Evolutionary conservation across 2,329 filamentous ascomycete species (phyloP).

Genomic region (Cordyceps tenuipes): DNA sequence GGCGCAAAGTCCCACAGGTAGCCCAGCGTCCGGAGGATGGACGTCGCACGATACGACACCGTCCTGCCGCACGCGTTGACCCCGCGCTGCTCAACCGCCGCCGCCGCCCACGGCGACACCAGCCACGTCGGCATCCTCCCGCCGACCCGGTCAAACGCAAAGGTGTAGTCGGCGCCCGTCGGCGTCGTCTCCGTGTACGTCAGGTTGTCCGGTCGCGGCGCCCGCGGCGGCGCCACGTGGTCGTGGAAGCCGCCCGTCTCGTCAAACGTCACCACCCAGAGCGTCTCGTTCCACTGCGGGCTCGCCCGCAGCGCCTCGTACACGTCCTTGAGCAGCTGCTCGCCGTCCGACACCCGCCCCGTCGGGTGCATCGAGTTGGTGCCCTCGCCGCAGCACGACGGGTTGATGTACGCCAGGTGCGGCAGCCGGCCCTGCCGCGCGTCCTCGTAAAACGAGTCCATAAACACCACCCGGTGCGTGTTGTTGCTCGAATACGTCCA

Average conservation of each 20-base stretch:
- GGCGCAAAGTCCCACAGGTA: slow-evolving; percentile 34
- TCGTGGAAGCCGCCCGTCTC: slow-evolving; percentile 30
- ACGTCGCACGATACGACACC: slow-evolving; percentile 33
- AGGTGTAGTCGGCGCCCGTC: slow-evolving; percentile 24
- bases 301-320: slow-evolving; percentile 27
- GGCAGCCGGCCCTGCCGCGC: slow-evolving; percentile 35
- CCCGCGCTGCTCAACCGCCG: slow-evolving; percentile 28
- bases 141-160: slow-evolving; percentile 29
- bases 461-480: slow-evolving; percentile 22
- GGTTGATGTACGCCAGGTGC: slow-evolving; percentile 39
- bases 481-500: slow-evolving; percentile 30
- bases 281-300: slow-evolving; percentile 27
- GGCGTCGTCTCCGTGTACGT: slow-evolving; percentile 22
- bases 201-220: slow-evolving; percentile 25
- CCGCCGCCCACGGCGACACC: slow-evolving; percentile 32
- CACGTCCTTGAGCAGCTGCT: slow-evolving; percentile 27
- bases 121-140: slow-evolving; percentile 30
- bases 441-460: slow-evolving; percentile 33
- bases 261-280: slow-evolving; percentile 27
- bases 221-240: slow-evolving; percentile 26
- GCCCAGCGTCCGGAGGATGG: slow-evolving; percentile 32
- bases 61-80: slow-evolving; percentile 26
- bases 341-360: slow-evolving; percentile 26
- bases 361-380: slow-evolving; percentile 27
- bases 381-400: slow-evolving; percentile 29